Evolutionary conservation across 148 eudicot species (phyloP).

Genomic region (Chenopodium album): DNA sequence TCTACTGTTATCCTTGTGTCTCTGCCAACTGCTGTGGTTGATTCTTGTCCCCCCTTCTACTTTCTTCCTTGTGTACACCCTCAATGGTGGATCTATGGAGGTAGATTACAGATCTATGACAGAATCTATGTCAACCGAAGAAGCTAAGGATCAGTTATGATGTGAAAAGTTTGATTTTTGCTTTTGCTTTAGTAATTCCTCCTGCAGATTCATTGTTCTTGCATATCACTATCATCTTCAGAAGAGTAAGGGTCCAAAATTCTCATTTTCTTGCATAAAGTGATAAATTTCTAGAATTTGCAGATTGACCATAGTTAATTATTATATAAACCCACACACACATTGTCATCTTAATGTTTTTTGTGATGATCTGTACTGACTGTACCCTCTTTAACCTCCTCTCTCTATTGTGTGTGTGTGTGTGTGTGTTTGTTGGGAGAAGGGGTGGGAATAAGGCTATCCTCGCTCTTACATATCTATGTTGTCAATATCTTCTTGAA

Average conservation of each 20-base stretch:
- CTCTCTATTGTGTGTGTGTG: too few species aligned
- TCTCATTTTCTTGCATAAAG: not conserved
- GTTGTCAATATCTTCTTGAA: slow-evolving; percentile 7
- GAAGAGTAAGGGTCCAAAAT: slow-evolving; percentile 8
- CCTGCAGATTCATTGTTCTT: not conserved
- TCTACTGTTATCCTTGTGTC: too few species aligned
- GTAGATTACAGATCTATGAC: too few species aligned
- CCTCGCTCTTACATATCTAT: not conserved
- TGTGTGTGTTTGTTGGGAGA: too few species aligned
- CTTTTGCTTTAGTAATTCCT: not conserved
- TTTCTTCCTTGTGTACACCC: too few species aligned
- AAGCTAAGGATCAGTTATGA: not conserved
- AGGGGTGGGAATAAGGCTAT: not conserved
- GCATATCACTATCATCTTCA: not conserved
- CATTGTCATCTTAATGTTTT: not conserved
- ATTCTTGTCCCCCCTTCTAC: too few species aligned
- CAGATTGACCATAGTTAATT: not conserved
- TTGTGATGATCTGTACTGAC: not conserved
- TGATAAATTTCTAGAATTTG: not conserved
- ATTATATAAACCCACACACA: not conserved
- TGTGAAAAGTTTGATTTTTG: not conserved
- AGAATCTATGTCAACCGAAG: not conserved
- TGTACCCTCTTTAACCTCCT: not conserved
- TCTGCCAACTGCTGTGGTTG: too few species aligned
- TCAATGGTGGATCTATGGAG: too few species aligned